Base-by-base conservation (phyloP, 805 yeast genomes). In the Blastobotrys muscicola region DNA sequence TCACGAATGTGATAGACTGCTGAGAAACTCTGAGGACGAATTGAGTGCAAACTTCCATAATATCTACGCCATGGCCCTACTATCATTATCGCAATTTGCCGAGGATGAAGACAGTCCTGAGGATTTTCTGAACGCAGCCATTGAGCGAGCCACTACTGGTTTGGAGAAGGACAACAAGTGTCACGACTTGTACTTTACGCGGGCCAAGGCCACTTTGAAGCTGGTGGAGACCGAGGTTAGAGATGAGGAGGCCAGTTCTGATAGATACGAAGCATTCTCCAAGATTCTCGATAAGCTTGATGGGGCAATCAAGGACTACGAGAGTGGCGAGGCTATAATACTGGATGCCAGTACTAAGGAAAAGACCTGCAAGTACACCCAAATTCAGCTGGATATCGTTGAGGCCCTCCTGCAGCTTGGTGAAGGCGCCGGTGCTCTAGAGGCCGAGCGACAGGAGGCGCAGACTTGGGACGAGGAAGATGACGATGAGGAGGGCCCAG, bases 1-100 rank as follows among this genome's bases (percentile, higher is more conserved):
- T n/a, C 95, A 89, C 54, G 97, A 90, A 59, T 83, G 95, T 65
- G 96, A 90, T 56, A 66, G 94, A 40, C 59, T 86, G 30, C 68
- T 87, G 50, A 50, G 66, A 20, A 52, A 55, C 31, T 31, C 38
- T 2, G 58, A 49, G 16, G 46, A 50, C 13, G 56, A 33, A 48
- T 48, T 63, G 9, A 57, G 64, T 4, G 64, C 67, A 6, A 54
- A 56, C 50, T 84, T 87, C 58, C 82, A 84, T 56, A 67, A 81
- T 4, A 75, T 83, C 29, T 90, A 87, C 61, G 89, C 86, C 0
- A 64, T 77, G 37, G 80, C 94, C 0, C 56, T 67, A 26, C 50
- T 64, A 13, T 51, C 54, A 13, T 52, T 64, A 29, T 57, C 67
- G 11, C 52, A 47, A 31, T 58, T 55, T 42, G 59, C 56, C 1